Evolutionary conservation across 2,329 filamentous ascomycete species (phyloP), one percentile per base, ranked within the genome.

Genomic region (Arthrobotrys sphaeroides): DNA sequence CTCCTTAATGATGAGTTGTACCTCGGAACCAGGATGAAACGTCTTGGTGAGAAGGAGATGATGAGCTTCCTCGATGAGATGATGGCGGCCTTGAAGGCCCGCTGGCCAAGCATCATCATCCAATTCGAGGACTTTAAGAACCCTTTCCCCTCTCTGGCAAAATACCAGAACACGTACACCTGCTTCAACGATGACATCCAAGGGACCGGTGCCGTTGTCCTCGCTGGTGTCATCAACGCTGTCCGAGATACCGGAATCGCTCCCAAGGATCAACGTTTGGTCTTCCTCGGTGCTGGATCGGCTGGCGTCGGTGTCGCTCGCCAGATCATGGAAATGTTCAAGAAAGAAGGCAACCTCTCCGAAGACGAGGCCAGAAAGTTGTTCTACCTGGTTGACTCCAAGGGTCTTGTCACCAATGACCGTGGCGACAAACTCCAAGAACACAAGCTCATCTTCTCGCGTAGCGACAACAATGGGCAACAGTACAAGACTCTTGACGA

Each of bases 151-250:
- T 94, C 96, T 81, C 88, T 98, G 42, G 91, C 95, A 82, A 89
- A 93, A 75, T 98, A 98, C 85, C 91, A 92, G 79, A 87, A 94
- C 82, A 88, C 87, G 78, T 94, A 97, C 86, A 94, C 92, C 83
- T 96, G 92, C 87, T 99, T 99, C 88, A 98, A 98, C 83, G 95
- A 98, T 81, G 94, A 99, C 82, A 95, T 99, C 81, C 94, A 98
- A 85, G 94, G 94, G 78, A 98, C 95, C 79, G 95, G 95, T 80
- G 93, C 94, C 77, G 95, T 99, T 81, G 93, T 98, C 77, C 88
- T 97, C 66, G 94, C 88, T 78, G 94, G 94, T 79, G 87, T 91
- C 82, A 88, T 91, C 84, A 88, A 87, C 78, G 87, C 87, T 26
- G 93, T 96, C 74, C 94, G 94, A 84, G 88, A 92, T 76, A 96